These are phyloP conservation scores for Globisporangium takayamanum DNA, from an alignment of 352 stramenopile species.

Conservation along the genomic window DNA sequence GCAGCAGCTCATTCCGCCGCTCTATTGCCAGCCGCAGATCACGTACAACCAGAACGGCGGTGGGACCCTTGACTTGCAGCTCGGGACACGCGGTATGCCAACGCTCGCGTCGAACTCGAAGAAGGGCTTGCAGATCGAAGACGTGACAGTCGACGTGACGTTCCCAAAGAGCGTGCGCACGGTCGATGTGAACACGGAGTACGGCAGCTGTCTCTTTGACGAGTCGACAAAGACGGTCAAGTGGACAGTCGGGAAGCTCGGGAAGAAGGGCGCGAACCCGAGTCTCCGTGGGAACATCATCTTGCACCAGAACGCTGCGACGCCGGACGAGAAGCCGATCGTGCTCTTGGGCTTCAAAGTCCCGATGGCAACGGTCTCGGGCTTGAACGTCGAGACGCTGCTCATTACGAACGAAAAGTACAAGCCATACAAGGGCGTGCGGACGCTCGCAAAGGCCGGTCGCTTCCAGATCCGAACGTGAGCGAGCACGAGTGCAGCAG, in stretches of 20 bases:
- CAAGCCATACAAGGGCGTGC: conserved; percentile 97
- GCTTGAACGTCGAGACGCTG: conserved; percentile 93
- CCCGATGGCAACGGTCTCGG: conserved; percentile 93
- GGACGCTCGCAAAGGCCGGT: conserved; percentile 94
- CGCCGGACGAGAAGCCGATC: conserved; percentile 91
- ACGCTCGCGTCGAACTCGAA: conserved; percentile 77
- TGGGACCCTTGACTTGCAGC: conserved; percentile 65
- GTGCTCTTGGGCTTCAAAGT: conserved; percentile 96
- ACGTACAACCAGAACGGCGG: conserved; percentile 69
- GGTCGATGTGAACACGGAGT: conserved; percentile 91
- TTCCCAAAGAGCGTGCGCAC: conserved; percentile 95
- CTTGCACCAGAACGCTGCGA: conserved; percentile 75
- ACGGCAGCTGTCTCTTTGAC: conserved; percentile 94
- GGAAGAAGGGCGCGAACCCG: conserved; percentile 84
- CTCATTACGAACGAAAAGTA: conserved; percentile 95
- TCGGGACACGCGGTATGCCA: conserved; percentile 67
- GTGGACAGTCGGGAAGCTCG: conserved; percentile 94
- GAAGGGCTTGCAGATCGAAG: conserved; percentile 77
- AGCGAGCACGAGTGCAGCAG: background rate
- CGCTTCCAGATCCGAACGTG: conserved; percentile 94
- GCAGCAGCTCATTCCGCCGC: conserved; percentile 74
- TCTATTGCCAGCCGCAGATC: conserved; percentile 88
- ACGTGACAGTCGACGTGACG: conserved; percentile 93
- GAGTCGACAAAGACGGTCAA: conserved; percentile 91
- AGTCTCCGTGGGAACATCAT: conserved; percentile 90